Base-by-base conservation (phyloP, 352 stramenopile genomes). In the Globisporangium abappressorium region DNA sequence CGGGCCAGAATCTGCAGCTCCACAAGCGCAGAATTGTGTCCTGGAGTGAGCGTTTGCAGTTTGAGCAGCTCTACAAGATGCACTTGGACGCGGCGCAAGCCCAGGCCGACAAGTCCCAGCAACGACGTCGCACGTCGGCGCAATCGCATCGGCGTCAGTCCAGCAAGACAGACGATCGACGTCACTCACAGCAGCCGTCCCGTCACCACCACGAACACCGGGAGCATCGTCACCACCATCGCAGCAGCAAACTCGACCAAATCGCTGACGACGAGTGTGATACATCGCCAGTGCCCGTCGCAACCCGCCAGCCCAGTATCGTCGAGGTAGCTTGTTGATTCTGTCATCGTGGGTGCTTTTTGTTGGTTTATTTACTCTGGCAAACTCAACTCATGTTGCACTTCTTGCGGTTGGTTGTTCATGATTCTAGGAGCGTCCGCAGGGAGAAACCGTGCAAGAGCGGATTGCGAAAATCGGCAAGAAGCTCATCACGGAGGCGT, bases 391-490 rank as follows among this genome's bases (percentile, higher is more conserved):
- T 30, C 18, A 47, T n/a, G 11, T 41, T 26, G 0, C 26, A 6
- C 33, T 11, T 36, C 12, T 62, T 55, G 15, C 11, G 30, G 12
- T 47, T 47, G 11, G 7, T 58, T 22, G 7, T 22, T 20, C 54
- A 49, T 12, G 28, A n/a, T 6, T 5, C n/a, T 5, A 72, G 70
- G 49, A 24, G 4, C 14, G 53, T 24, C 8, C 53, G 6, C 54
- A 57, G 14, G 64, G 69, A 15, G 46, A 65, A 20, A 68, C 68
- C 5, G 74, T 92, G 1, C 76, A 85, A 24, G 71, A 83, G 33
- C 81, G 80, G 22, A 91, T 92, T 41, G 86, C 86, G 0, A 76
- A 82, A 62, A 91, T 94, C 58, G 86, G 86, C 9, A 81, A 89
- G 62, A 85, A 85, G 49, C 78, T 94, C 65, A 75, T 92, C 9